Base-by-base conservation (phyloP, 164 flowering plant species). In the Vitis rotundifolia region DNA sequence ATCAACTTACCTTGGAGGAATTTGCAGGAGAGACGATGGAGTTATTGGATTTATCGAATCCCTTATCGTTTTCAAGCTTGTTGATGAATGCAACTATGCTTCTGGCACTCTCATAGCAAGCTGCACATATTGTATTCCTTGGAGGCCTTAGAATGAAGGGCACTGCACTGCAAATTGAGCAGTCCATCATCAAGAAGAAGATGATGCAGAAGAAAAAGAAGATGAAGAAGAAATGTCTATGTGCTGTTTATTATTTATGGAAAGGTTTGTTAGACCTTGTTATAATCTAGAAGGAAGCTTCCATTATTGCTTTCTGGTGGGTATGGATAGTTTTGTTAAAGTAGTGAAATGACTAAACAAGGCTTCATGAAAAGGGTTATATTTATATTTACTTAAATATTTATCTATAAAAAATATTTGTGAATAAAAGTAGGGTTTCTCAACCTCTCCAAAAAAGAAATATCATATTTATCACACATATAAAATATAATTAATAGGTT, bases 71-170 rank as follows among this genome's bases (percentile, higher is more conserved):
- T 59, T 83, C 87, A 51, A 74, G 75, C 67, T 79, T 85, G 78
- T 81, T 88, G 44, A 85, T 69, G 55, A 88, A 66, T 44, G 77
- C 18, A 60, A 89, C 77, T 11, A 88, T 68, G 76, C 67, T 70
- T 73, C 79, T 81, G 16, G 92, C 89, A 63, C 89, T 90, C 66
- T 91, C 97, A 65, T 77, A 88, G 76, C 98, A 93, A 54, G 85
- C 73, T 11, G 68, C 58, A 47, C 98, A 93, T 57, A 93, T 83
- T 29, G 88, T 82, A 59, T 89, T 91, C 74, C 98, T 84, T 22
- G 92, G 93, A 16, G 91, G 92, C 85, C 94, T 84, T 28, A 91
- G 68, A 56, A 84, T 83, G 49, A 71, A 61, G 0, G 92, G 91
- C 82, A 89, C 65, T 2, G 89, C 68, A 19, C 80, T 84, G 69